Evolutionary conservation across 2,329 filamentous ascomycete species (phyloP), one percentile per base, ranked within the genome.

Genomic region (Neodidymelliopsis sp.): DNA sequence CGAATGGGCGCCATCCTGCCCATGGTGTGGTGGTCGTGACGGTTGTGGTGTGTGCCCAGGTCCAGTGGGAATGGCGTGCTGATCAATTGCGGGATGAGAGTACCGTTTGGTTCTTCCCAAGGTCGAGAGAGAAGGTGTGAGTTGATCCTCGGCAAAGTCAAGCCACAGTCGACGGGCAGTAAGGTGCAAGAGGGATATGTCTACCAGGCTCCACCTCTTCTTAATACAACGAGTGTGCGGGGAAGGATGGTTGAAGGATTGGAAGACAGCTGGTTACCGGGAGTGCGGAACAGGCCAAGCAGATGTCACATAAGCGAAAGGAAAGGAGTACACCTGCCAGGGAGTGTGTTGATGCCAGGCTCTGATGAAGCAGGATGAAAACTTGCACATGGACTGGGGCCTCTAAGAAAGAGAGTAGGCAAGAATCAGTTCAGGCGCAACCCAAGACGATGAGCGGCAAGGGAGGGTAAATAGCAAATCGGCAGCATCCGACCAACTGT

Each of bases 1-100:
- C 66, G 52, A 39, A 67, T 41, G 29, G 67, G 66, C 34, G 68
- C 61, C 69, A 71, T 71, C 18, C 23, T 59, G 54, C 63, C 58
- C 65, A 69, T 70, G 41, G 29, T 56, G 63, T 49, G 40, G 41
- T 34, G 49, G 37, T 52, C 13, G 40, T 27, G 6, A 25, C 15
- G 3, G 29, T 23, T n/a, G 11, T 27, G 20, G 23, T 44, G 34
- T 44, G 34, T 44, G 2, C 19, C 35, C 40, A 44, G 29, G 9
- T 35, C 35, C 8, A n/a, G 19, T 34, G 22, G 23, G 13, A 10
- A 29, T 16, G 33, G 9, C n/a, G 20, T n/a, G 19, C 11, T 43
- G 10, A 12, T 44, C 20, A 18, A 34, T 36, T 43, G 22, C 27
- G 20, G 18, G 39, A 16, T 22, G 37, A 19, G 13, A 31, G 30